Percentiles rank a stretch among this genome's conserved stretches.
Conservation (phyloP, 1,284 basidiomycete genomes). For the Trichosporon sp. region DNA sequence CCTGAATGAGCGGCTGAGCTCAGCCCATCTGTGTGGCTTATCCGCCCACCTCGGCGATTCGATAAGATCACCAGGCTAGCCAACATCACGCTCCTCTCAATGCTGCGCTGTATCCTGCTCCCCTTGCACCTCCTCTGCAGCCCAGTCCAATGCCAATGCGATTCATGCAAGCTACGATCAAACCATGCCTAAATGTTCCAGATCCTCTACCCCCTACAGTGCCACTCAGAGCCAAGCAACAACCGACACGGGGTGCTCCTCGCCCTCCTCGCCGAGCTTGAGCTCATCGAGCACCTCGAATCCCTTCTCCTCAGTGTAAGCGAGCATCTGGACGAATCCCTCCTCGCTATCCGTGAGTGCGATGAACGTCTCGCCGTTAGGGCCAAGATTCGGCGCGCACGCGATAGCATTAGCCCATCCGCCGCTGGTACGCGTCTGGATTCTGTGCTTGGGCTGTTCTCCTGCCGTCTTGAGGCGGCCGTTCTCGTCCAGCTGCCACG, state of each 20-base stretch:
- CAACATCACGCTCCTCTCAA: too few relatives aligned
- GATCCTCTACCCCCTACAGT: too few relatives aligned
- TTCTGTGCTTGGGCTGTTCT: constrained; percentile 16
- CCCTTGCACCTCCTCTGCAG: too few relatives aligned
- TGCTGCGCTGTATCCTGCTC: too few relatives aligned
- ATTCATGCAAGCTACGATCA: background rate
- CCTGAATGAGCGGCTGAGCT: background rate
- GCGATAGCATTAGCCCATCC: constrained; percentile 50
- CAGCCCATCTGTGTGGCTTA: background rate
- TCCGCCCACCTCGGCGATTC: too few relatives aligned
- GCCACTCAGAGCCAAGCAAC: constrained; percentile 1
- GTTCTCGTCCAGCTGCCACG: constrained; percentile 35
- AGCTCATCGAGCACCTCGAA: constrained; percentile 25
- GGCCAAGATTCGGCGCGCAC: constrained; percentile 31
- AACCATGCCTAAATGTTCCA: background rate
- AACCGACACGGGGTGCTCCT: constrained; percentile 6
- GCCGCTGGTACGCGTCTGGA: constrained; percentile 45
- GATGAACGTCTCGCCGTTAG: constrained; percentile 28
- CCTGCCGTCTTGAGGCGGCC: constrained; percentile 5
- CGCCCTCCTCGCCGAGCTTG: constrained; percentile 4
- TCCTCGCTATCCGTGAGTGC: constrained; percentile 45
- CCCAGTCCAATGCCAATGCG: background rate
- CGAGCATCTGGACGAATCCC: constrained; percentile 41
- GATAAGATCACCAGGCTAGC: too few relatives aligned
- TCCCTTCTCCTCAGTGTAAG: constrained; percentile 22